Base-by-base conservation (phyloP, 2,329 filamentous ascomycete species). In the Phialemoniopsis sp. region DNA sequence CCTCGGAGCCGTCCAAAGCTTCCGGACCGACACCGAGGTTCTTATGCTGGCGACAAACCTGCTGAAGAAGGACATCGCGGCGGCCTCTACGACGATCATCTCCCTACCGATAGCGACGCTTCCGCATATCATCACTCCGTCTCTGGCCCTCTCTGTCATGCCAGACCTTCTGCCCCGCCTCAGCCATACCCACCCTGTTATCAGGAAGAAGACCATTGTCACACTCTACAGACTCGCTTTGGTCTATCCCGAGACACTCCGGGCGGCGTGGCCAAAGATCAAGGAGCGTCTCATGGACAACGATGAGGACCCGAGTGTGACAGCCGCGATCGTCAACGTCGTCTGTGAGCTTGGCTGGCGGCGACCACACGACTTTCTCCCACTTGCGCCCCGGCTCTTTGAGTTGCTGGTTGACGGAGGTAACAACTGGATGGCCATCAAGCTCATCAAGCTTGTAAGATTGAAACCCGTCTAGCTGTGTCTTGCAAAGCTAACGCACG, bases 351-450 rank as follows among this genome's bases (percentile, higher is more conserved):
- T 98, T 30, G 91, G 91, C 6, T 96, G 91, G 88, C 80, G 93
- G 51, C 77, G 93, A 50, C 93, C 93, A 4, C 85, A 91, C 50
- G 93, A 98, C 62, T 97, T 97, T 52, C 70, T 98, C 21, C 88
- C 93, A 13, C 72, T 98, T 21, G 93, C 93, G 1, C 93, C 93
- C 8, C 77, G 93, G 42, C 66, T 98, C 18, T 98, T 97, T 54
- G 90, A 96, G 57, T 73, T 98, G 14, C 70, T 98, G 18, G 90
- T 96, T 12, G 86, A 94, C 44, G 85, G 89, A 40, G 86, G 86
- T 29, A 97, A 98, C 63, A 98, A 98, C 63, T 98, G 93, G 93
- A 97, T 98, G 91, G 90, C 90, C 43, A 98, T 98, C 59, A 98
- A 98, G 61, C 80, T 98, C 46, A 97, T 98, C 60, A 98, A 98